Percentiles rank a stretch among this genome's conserved stretches.
Evolutionary conservation across 2,329 filamentous ascomycete species (phyloP).

Genomic region (Fusarium foetens): DNA sequence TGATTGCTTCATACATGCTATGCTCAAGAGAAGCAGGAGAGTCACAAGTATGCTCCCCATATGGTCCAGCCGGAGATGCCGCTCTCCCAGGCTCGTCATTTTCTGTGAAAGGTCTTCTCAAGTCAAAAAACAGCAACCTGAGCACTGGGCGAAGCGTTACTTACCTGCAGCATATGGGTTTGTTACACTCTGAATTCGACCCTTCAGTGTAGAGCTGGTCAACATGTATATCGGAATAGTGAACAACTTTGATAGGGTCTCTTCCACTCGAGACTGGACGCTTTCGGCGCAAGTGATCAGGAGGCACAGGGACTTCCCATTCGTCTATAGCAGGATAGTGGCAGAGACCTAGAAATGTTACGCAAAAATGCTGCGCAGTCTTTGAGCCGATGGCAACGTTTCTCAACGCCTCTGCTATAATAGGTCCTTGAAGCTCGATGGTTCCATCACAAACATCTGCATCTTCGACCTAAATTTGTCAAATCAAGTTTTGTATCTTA

Average conservation of each 20-base stretch:
- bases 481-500: not conserved
- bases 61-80: constrained; percentile 60
- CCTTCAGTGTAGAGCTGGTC: constrained; percentile 65
- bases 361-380: constrained; percentile 62
- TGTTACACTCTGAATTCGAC: constrained; percentile 64
- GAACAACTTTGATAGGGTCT: constrained; percentile 63
- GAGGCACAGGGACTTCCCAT: constrained; percentile 57
- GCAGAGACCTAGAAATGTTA: constrained; percentile 65
- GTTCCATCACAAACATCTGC: constrained; percentile 65
- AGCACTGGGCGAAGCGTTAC: not conserved
- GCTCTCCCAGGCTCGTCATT: constrained; percentile 60
- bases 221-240: constrained; percentile 70
- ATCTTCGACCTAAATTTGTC: constrained; percentile 56
- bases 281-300: constrained; percentile 50
- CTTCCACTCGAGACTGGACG: constrained; percentile 56
- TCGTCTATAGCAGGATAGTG: constrained; percentile 57
- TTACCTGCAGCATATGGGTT: constrained; percentile 68
- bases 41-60: constrained; percentile 65
- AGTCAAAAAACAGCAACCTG: not conserved
- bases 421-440: constrained; percentile 62
- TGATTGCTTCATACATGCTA: constrained; percentile 65
- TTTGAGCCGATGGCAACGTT: constrained; percentile 59
- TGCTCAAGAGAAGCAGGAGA: constrained; percentile 60
- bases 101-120: constrained; percentile 55
- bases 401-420: constrained; percentile 61